These are phyloP conservation scores for Arctostaphylos glauca DNA, from an alignment of 148 eudicot species.

Conservation along the genomic window DNA sequence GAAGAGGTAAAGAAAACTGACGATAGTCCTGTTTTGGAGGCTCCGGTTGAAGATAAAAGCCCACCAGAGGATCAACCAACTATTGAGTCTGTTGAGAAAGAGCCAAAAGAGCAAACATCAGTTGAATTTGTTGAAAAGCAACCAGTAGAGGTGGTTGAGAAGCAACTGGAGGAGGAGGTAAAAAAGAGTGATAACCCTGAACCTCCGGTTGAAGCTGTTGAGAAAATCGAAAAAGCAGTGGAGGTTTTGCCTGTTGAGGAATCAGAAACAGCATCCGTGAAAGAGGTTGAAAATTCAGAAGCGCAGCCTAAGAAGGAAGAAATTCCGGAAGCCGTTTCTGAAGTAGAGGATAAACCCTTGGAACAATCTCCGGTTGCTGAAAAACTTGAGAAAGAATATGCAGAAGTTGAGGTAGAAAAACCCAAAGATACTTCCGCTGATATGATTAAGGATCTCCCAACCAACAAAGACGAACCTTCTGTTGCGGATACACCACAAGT, in stretches of 20 bases:
- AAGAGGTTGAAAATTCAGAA: conserved; percentile 16
- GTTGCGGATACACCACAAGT: conserved; percentile 11
- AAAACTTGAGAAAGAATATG: conserved; percentile 24
- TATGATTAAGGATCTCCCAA: conserved; percentile 10
- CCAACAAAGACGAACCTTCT: conserved; percentile 2
- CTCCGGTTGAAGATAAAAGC: neutral
- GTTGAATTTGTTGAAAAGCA: conserved; percentile 7
- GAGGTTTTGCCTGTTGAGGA: conserved; percentile 18
- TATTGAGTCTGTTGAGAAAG: conserved; percentile 25
- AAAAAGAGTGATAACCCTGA: conserved; percentile 17
- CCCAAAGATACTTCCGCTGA: conserved; percentile 14
- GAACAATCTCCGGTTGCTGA: conserved; percentile 19
- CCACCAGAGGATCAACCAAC: conserved; percentile 21
- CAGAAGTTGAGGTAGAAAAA: conserved; percentile 13
- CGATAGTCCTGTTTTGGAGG: neutral
- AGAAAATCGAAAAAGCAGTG: conserved; percentile 17
- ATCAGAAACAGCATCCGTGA: conserved; percentile 10
- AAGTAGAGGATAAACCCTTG: conserved; percentile 18
- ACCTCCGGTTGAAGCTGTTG: conserved; percentile 24
- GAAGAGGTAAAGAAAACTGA: conserved; percentile 12
- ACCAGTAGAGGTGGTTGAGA: conserved; percentile 23
- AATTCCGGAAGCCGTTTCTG: conserved; percentile 1
- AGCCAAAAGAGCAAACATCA: neutral
- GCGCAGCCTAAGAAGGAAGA: conserved; percentile 18
- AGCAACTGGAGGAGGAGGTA: conserved; percentile 24